Evolutionary conservation across 768 basidiomycete genomes (phyloP).

Genomic region (Cystobasidium ongulense): DNA sequence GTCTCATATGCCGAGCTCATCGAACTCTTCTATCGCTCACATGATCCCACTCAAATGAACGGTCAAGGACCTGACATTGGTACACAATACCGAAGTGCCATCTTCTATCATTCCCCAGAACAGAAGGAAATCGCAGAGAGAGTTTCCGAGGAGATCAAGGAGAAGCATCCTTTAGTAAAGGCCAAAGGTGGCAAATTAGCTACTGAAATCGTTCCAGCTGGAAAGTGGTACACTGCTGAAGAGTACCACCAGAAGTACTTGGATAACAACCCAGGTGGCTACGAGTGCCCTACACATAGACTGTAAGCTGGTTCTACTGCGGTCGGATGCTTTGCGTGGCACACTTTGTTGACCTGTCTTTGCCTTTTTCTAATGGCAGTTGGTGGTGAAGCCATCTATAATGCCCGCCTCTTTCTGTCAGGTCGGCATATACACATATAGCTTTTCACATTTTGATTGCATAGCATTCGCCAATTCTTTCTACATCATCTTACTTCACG

Average conservation of each 20-base stretch:
- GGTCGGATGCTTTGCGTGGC: too few relatives aligned
- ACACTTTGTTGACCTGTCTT: too few relatives aligned
- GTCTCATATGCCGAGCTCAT: conserved; percentile 79
- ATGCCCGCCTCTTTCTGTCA: too few relatives aligned
- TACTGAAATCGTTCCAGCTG: conserved; percentile 63
- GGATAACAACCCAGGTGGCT: conserved; percentile 76
- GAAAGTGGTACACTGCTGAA: conserved; percentile 60
- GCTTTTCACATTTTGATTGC: too few relatives aligned
- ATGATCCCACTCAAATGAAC: conserved; percentile 80
- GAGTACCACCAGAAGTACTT: conserved; percentile 54
- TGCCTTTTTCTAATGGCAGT: too few relatives aligned
- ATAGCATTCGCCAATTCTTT: too few relatives aligned
- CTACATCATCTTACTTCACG: too few relatives aligned
- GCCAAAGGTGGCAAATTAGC: conserved; percentile 58
- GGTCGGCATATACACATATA: too few relatives aligned
- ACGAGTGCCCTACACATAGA: conserved; percentile 81
- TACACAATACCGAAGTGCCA: conserved; percentile 83
- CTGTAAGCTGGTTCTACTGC: conserved; percentile 46
- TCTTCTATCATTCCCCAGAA: conserved; percentile 68
- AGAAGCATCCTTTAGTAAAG: conserved; percentile 67
- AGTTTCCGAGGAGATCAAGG: conserved; percentile 74
- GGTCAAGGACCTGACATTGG: conserved; percentile 42
- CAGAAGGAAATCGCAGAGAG: conserved; percentile 64
- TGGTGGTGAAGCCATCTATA: too few relatives aligned
- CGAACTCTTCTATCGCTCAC: conserved; percentile 53